A percentile compares a stretch with the other conserved stretches of the same genome.
phyloP scores from a whole-genome alignment of 129 eudicot species.

The Gnaphalium uliginosum region DNA sequence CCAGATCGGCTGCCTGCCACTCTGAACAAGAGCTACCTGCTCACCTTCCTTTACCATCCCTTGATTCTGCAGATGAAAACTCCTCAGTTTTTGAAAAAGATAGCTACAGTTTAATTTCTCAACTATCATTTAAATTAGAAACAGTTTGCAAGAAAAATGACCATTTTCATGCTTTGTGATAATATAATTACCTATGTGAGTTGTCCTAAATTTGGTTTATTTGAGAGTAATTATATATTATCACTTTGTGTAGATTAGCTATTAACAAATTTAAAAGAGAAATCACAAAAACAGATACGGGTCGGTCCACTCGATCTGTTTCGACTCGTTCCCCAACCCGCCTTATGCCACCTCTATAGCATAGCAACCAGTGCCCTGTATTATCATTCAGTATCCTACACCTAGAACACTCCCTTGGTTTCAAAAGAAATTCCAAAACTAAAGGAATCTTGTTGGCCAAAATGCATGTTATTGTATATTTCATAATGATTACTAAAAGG shows the following conservation, averaged over 20 bases:
- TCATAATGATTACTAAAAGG: not conserved
- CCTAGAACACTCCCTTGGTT: not conserved
- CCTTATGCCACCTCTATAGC: not conserved
- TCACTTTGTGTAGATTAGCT: no score
- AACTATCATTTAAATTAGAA: not conserved
- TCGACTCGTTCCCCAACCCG: not conserved
- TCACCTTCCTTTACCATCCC: constrained; percentile 97
- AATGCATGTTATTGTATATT: no score
- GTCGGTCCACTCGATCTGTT: no score
- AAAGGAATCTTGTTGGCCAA: not conserved
- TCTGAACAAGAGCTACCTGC: constrained; percentile 92
- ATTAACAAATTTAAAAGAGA: no score
- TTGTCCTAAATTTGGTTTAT: no score
- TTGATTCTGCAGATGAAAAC: constrained; percentile 53
- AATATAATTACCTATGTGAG: not conserved
- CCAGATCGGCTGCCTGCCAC: constrained; percentile 95
- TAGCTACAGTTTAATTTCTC: not conserved
- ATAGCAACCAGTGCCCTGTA: not conserved
- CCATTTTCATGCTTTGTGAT: not conserved
- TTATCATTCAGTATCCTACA: not conserved
- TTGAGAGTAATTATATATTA: no score
- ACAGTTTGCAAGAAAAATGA: constrained; percentile 5
- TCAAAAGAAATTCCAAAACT: not conserved
- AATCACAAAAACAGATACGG: no score
- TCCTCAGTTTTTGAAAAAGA: not conserved